Base-by-base conservation (phyloP, 768 basidiomycete genomes). In the Hydnomerulius pinastri region DNA sequence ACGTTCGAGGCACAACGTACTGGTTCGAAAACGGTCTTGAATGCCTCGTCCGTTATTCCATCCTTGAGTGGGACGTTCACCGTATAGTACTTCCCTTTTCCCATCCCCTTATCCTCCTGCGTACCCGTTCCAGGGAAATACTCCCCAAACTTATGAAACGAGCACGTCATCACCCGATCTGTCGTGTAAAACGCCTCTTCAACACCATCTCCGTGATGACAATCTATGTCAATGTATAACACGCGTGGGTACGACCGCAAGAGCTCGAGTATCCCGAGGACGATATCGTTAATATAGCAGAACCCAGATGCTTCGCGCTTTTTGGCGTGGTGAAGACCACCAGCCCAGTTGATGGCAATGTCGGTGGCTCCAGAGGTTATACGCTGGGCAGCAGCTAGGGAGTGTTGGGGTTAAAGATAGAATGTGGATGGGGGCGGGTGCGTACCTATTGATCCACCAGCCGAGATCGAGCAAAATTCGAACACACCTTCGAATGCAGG, bases 101-200 rank as follows among this genome's bases (percentile, higher is more conserved):
- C 88, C 55, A 86, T 81, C 9, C 97, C 97, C 53, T 79, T 76
- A 63, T 98, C 94, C 57, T 90, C 83, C 53, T 94, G 83, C 2
- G 87, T 87, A 17, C 87, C 87, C 0, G 88, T 87, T 2, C 86
- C 87, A 0, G 89, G 89, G 64, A 88, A 83, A 51, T 64, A 67
- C 17, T 97, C 94, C 15, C 97, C 96, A 60, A 90, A 98, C 69
- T 98, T 96, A 74, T 98, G 97, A 66, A 99, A 96, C 41, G 89
- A 92, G 61, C 86, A 90, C 2, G 96, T 98, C 90, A 98, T 94
- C 60, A 98, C 97, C 43, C 97, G 79, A 67, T 98, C 92, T 4
- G 92, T 96, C 29, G 91, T 95, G 67, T 97, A 98, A 74, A 98
- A 98, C 3, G 96, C 97, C 65, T 98, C 97, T 61, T 99, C 97